Evolutionary conservation across 805 yeast genomes (phyloP), one percentile per base, ranked within the genome.

Genomic region (Myxozyma monticola): DNA sequence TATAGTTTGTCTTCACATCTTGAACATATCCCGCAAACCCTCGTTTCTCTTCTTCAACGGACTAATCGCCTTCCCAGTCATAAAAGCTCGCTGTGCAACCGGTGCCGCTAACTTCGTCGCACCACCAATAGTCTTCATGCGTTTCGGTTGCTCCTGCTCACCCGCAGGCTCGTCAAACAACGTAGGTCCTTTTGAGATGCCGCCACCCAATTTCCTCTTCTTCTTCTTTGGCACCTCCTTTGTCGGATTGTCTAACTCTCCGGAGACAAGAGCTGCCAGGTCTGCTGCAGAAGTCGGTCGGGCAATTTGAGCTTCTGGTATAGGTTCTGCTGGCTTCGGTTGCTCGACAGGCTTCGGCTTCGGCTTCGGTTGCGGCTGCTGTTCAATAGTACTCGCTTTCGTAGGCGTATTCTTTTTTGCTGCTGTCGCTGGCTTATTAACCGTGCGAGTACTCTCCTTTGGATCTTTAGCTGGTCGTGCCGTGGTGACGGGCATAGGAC

Each of bases 31-130:
- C 14, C 59, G 37, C 34, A 54, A 20, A 8, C 34, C 34, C 37
- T 46, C 57, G 18, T 54, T 54, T 14, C 59, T 31, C 37, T 51
- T 45, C 31, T 54, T 54, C 30, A 54, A 33, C 30, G 59, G 59
- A 37, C 59, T 54, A 7, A 54, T 52, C 25, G 30, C 30, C 33
- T 42, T 48, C 5, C 47, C 45, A 2, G 38, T 49, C n/a, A 45
- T 14, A 12, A 49, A 41, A 12, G 50, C 29, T 18, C 52, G 29
- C 38, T 51, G 55, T 15, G 57, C 40, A 26, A 29, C 43, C 14
- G 48, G 57, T 2, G 46, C 56, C 12, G 57, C 43, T 5, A 45
- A 18, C 18, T 47, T 43, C 33, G 48, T 17, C 17, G 37, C 30
- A 7, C 33, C 41, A 9, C 38, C 42, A 18, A 36, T 8, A 15